Base-by-base conservation (phyloP, 495 filamentous ascomycete species). In the Clavariopsis aquatica region DNA sequence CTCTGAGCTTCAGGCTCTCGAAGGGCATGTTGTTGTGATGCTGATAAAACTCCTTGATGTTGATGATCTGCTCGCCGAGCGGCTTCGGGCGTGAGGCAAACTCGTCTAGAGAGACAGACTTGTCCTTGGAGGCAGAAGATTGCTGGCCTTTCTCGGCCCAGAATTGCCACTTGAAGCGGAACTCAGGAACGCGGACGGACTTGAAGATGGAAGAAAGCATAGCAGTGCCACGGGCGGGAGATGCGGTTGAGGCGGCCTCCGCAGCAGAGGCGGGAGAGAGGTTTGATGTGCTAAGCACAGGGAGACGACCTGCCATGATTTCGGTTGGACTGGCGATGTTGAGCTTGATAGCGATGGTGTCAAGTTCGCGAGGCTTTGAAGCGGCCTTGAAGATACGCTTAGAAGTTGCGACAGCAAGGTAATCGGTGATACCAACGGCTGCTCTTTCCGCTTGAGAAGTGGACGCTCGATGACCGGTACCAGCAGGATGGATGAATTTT, bases 21-120 rank as follows among this genome's bases (percentile, higher is more conserved):
- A 92, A 83, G 15, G 90, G 88, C 55, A 89, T 92, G 76, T 96
- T 94, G 78, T 96, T 96, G 78, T 88, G 86, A 75, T 92, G 87
- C 60, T 89, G 84, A 89, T 91, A 96, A 78, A 96, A 96, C 65
- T 88, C 86, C 72, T 89, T 84, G 66, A 90, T 84, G 66, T 86
- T 87, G 75, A 86, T 81, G 76, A 93, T 85, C 46, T 83, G 22
- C 87, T 80, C 68, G 86, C 89, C 22, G 91, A 82, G 60, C 86
- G 83, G 45, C 81, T 83, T 62, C 82, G 81, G 77, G 90, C 92
- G 57, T 24, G 47, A 60, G 49, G 55, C 59, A 23, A 51, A 64
- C 31, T 66, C 58, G 17, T 64, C 47, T 34, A 51, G 29, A 6
- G 54, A 36, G 1, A 34, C 38, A 20, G 64, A 55, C 58, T 63